phyloP scores from a whole-genome alignment of 2,329 filamentous ascomycete genomes.

The Cordyceps cicadae region DNA sequence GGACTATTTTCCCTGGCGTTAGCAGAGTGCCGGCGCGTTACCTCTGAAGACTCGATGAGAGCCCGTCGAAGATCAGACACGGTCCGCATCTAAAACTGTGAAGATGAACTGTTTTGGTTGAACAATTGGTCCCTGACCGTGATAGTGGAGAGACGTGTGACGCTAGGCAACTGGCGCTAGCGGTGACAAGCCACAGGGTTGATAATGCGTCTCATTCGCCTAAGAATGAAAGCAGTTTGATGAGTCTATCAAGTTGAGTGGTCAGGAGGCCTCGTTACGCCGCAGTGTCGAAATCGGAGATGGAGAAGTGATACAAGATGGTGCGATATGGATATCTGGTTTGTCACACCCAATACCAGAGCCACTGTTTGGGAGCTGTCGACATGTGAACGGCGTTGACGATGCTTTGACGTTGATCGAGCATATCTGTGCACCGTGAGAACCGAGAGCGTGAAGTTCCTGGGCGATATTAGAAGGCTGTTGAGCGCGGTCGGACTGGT shows the following conservation, averaged over 20 bases:
- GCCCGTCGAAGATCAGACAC: not conserved
- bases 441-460: too few relatives aligned
- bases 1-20: not conserved
- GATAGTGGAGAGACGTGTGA: not conserved
- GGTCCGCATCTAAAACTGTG: not conserved
- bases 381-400: not conserved
- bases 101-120: not conserved
- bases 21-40: not conserved
- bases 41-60: not conserved
- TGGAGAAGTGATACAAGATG: not conserved
- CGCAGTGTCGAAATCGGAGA: too few relatives aligned
- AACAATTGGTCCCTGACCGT: not conserved
- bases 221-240: not conserved
- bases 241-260: too few relatives aligned
- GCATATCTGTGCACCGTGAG: too few relatives aligned
- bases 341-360: not conserved
- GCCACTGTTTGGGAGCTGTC: not conserved
- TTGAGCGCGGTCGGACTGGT: too few relatives aligned
- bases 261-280: too few relatives aligned
- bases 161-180: slow-evolving; percentile 7
- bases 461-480: too few relatives aligned
- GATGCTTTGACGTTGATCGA: too few relatives aligned
- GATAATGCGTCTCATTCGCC: slow-evolving; percentile 5
- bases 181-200: slow-evolving; percentile 4
- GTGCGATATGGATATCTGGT: not conserved